Percentiles rank a stretch among this genome's conserved stretches.
phyloP scores from a whole-genome alignment of 2,329 filamentous ascomycete genomes.

The Calonectria hongkongensis region DNA sequence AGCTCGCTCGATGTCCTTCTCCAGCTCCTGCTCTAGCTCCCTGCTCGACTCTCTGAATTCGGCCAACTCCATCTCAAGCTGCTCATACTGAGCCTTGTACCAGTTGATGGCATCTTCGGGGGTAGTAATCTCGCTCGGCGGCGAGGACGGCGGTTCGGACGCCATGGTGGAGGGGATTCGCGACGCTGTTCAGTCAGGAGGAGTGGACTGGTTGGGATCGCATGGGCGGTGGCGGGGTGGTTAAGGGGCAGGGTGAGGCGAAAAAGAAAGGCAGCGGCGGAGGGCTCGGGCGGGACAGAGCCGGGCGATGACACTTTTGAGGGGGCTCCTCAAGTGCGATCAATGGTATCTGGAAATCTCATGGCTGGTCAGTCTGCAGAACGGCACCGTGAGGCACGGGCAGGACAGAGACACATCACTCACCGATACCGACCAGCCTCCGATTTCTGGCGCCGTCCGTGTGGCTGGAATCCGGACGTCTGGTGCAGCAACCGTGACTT shows the following conservation, averaged over 20 bases:
- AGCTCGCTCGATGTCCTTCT: slow-evolving; percentile 95
- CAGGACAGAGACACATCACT: slow-evolving; percentile 42
- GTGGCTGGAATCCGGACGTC: slow-evolving; percentile 13
- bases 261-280: slow-evolving; percentile 24
- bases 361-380: slow-evolving; percentile 46
- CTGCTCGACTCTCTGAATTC: slow-evolving; percentile 97
- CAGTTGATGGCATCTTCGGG: slow-evolving; percentile 88
- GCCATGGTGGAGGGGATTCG: slow-evolving; percentile 64
- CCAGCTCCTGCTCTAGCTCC: slow-evolving; percentile 94
- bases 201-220: slow-evolving; percentile 41
- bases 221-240: slow-evolving; percentile 41
- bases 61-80: slow-evolving; percentile 90
- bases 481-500: slow-evolving; percentile 38
- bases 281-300: slow-evolving; percentile 9
- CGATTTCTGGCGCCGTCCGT: slow-evolving; percentile 30
- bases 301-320: slow-evolving; percentile 8
- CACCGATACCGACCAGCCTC: slow-evolving; percentile 51
- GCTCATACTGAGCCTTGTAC: slow-evolving; percentile 97
- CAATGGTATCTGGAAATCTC: slow-evolving; percentile 29
- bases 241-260: slow-evolving; percentile 21
- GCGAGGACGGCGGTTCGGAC: slow-evolving; percentile 76
- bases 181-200: slow-evolving; percentile 38
- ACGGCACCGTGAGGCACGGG: slow-evolving; percentile 44
- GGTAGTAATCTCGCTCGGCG: slow-evolving; percentile 72
- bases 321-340: slow-evolving; percentile 8